These are phyloP conservation scores for Emericellopsis terricola DNA, from an alignment of 495 filamentous ascomycete genomes.

Conservation along the genomic window DNA sequence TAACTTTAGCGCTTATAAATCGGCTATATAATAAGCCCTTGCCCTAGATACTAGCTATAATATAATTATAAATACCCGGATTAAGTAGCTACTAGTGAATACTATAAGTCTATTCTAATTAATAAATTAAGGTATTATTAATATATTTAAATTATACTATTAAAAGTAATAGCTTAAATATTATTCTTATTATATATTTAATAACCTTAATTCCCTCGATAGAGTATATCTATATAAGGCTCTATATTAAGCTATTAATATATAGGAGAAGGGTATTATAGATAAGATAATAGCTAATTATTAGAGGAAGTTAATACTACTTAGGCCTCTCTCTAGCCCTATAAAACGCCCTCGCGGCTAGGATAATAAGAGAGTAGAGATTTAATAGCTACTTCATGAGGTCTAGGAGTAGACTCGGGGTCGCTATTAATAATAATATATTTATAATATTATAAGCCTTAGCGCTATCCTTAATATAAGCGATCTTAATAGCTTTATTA, in stretches of 20 bases:
- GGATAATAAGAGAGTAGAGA: not conserved
- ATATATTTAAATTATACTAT: not conserved
- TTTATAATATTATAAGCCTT: not conserved
- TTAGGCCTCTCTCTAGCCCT: not conserved
- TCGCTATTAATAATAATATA: conserved; percentile 1
- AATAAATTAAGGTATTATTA: conserved; percentile 1
- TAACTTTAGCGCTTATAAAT: conserved; percentile 1
- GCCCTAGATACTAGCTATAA: too few relatives aligned
- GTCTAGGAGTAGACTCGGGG: too few relatives aligned
- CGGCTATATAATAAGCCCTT: too few relatives aligned
- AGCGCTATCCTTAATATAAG: not conserved
- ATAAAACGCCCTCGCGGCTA: not conserved
- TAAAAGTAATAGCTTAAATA: not conserved
- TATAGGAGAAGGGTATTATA: not conserved
- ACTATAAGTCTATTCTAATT: not conserved
- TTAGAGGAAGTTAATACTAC: not conserved
- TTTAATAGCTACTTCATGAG: not conserved
- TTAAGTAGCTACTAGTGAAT: not conserved
- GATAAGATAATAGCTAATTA: not conserved
- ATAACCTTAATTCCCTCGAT: not conserved
- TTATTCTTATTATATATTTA: not conserved
- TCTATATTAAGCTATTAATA: not conserved
- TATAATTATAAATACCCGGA: not conserved
- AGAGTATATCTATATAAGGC: not conserved
- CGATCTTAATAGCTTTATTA: not conserved